Evolutionary conservation across 208 protist species (phyloP), one percentile per base, ranked within the genome.

Genomic region (Endotrypanum monterogeii): DNA sequence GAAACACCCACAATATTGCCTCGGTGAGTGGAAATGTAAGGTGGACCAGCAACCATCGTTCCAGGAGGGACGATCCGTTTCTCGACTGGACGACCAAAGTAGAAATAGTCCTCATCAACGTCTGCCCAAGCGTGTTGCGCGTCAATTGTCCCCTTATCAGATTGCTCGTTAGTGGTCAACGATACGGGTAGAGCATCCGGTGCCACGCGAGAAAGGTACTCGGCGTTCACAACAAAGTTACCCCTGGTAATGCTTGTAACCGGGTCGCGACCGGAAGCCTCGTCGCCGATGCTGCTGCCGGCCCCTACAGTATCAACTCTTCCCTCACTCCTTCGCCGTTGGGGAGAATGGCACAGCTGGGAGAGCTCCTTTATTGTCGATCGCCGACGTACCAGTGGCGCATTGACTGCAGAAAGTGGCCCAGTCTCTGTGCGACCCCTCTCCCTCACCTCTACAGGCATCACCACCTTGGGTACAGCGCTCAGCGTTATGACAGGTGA

Each of bases 51-150:
- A 12, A 66, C 67, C 9, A 52, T 30, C 11, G n/a, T 30, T 28
- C 39, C 63, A 16, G 32, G 56, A 9, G 74, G 35, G 0, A 67
- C 63, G 44, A 78, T 50, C 5, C 65, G 52, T 41, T 58, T 44
- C 48, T 69, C 56, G 12, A 56, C 71, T 16, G 62, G 69, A 0
- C 75, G 82, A n/a, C 89, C 92, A 83, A 94, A 96, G 80, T 91
- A 92, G 58, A 94, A 94, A 78, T 96, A 94, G 79, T 94, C 89
- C 25, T 94, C 89, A 28, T 93, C 88, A 50, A 85, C 80, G 28
- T 90, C 80, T 2, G 82, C 71, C 76, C 80, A 86, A n/a, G 68
- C 69, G 54, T 61, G 70, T 18, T 28, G 57, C 51, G 58, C 61
- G 30, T 39, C 70, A 5, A 4, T 46, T 8, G 20, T 25, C 5